Percentiles rank a stretch among this genome's conserved stretches.
phyloP scores from a whole-genome alignment of 106 monocot species.

The Allium cepa region DNA sequence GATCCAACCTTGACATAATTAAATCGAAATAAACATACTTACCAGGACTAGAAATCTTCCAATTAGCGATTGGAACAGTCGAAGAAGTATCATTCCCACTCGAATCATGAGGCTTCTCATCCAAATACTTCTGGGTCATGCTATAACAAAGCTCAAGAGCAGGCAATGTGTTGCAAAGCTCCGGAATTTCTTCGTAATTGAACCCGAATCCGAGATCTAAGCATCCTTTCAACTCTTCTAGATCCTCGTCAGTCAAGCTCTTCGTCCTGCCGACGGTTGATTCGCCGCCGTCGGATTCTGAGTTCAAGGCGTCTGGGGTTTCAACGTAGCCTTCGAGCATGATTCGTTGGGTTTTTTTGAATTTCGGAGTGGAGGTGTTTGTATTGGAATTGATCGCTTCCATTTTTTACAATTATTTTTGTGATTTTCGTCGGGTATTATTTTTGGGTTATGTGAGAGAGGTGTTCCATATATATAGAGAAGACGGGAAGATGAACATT shows the following conservation, averaged over 20 bases:
- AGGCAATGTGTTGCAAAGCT: constrained; percentile 39
- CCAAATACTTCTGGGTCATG: constrained; percentile 28
- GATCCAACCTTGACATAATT: too few species aligned
- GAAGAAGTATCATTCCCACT: background rate
- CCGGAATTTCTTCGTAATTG: constrained; percentile 46
- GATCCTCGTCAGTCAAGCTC: constrained; percentile 39
- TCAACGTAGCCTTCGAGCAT: constrained; percentile 40
- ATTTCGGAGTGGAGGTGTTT: too few species aligned
- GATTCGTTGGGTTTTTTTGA: too few species aligned
- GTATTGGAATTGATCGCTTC: too few species aligned
- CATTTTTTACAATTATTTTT: too few species aligned
- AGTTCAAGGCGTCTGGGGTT: background rate
- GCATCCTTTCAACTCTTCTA: constrained; percentile 38
- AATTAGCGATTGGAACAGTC: constrained; percentile 19
- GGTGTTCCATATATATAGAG: too few species aligned
- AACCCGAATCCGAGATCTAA: constrained; percentile 49
- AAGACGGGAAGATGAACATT: too few species aligned
- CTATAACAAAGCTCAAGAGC: constrained; percentile 53
- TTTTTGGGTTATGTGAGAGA: too few species aligned
- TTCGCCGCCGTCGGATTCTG: constrained; percentile 2
- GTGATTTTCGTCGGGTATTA: too few species aligned
- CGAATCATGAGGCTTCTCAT: constrained; percentile 12
- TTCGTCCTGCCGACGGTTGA: constrained; percentile 32
- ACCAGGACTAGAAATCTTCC: constrained; percentile 46
- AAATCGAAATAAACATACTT: background rate